Percentiles rank a stretch among this genome's conserved stretches.
These are phyloP conservation scores for Inonotus hispidus DNA, from an alignment of 1,284 basidiomycete species.

Conservation along the genomic window DNA sequence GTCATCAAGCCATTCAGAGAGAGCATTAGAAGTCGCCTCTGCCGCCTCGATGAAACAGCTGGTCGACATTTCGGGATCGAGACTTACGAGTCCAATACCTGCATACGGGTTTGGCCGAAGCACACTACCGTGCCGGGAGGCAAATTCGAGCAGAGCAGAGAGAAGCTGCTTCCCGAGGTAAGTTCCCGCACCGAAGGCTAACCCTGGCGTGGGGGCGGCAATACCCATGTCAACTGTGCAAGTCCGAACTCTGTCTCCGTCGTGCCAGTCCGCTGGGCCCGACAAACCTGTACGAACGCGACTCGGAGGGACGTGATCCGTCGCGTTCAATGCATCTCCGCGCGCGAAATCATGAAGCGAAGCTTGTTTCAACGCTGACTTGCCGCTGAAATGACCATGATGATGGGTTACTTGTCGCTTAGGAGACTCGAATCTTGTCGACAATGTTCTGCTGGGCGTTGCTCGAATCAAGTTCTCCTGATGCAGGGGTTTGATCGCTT, in stretches of 20 bases:
- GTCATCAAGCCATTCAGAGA: slow-evolving; percentile 26
- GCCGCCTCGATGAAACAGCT: slow-evolving; percentile 36
- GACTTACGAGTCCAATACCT: slow-evolving; percentile 32
- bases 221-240: slow-evolving; percentile 47
- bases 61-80: slow-evolving; percentile 37
- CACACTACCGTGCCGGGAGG: slow-evolving; percentile 27
- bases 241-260: slow-evolving; percentile 16
- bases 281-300: neutral
- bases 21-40: slow-evolving; percentile 38
- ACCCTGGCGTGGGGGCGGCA: slow-evolving; percentile 41
- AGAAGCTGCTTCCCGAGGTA: slow-evolving; percentile 56
- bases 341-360: slow-evolving; percentile 5
- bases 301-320: neutral
- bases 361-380: slow-evolving; percentile 4
- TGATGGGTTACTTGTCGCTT: neutral
- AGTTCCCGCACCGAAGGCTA: slow-evolving; percentile 42
- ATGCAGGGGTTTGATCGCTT: slow-evolving; percentile 37
- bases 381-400: neutral
- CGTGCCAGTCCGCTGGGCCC: neutral
- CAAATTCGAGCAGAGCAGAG: slow-evolving; percentile 41
- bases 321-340: neutral
- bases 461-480: slow-evolving; percentile 11
- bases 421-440: neutral
- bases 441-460: slow-evolving; percentile 10
- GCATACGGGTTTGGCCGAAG: slow-evolving; percentile 27